phyloP scores from a whole-genome alignment of 371 early-diverging fungal species.

The Conidiobolus incongruus region DNA sequence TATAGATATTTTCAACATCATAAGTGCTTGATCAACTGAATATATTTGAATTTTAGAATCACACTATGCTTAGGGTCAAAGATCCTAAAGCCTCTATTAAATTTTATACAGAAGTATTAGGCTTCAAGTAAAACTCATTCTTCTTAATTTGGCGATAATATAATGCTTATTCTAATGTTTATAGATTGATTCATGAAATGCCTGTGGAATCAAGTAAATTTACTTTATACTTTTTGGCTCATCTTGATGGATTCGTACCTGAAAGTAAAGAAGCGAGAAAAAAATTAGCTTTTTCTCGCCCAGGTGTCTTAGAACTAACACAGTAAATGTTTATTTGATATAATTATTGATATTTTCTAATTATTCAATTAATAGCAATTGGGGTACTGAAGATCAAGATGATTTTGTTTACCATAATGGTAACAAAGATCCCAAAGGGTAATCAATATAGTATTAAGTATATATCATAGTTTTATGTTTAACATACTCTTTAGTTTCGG shows the following conservation, averaged over 20 bases:
- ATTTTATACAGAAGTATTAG: conserved; percentile 55
- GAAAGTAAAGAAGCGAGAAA: conserved; percentile 19
- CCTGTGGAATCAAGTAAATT: conserved; percentile 42
- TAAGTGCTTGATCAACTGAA: background rate
- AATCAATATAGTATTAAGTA: background rate
- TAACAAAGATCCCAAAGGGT: conserved; percentile 32
- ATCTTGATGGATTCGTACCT: conserved; percentile 22
- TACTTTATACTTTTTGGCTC: conserved; percentile 57
- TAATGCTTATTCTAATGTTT: background rate
- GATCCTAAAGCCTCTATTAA: conserved; percentile 50
- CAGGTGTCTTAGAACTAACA: conserved; percentile 65
- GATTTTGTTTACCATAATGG: conserved; percentile 38
- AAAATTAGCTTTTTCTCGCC: conserved; percentile 23
- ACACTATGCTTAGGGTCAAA: conserved; percentile 68
- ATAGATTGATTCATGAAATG: conserved; percentile 25
- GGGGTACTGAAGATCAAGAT: conserved; percentile 59
- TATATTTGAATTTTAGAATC: conserved; percentile 15
- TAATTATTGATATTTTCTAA: background rate
- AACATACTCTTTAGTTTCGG: conserved; percentile 30
- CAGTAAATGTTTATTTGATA: conserved; percentile 21
- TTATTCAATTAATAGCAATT: conserved; percentile 23
- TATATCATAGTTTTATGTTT: background rate
- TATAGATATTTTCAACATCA: too few species aligned
- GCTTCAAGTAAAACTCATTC: conserved; percentile 43
- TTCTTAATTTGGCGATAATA: background rate